Base-by-base conservation (phyloP, 2,329 filamentous ascomycete species). In the Phyllosticta citrichinensis region DNA sequence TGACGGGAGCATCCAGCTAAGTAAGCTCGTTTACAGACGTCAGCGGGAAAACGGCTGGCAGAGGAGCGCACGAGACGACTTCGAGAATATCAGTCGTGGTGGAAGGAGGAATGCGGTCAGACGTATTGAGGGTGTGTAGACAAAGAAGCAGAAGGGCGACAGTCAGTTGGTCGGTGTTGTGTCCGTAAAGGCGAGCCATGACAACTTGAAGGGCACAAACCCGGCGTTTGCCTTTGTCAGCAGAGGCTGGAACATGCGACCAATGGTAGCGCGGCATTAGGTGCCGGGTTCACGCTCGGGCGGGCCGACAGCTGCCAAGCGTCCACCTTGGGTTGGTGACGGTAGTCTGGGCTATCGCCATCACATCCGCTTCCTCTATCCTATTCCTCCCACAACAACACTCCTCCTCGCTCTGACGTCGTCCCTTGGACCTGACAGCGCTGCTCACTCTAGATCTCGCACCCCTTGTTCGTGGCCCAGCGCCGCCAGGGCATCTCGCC, bases 81-180 rank as follows among this genome's bases (percentile, higher is more conserved):
- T 19, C 57, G 62, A 20, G 11, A 57, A 10, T 62, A 63, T 24
- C 63, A 61, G 51, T 53, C 56, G 25, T 63, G 62, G 62, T 64
- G 62, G 62, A 51, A 52, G 17, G 62, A 64, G 50, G 63, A 64
- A 52, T 33, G 55, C 12, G 24, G 52, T 33, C 55, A 55, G 5
- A 30, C 27, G 2, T 30, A 5, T 30, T 30, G 27, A 30, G 9
- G 27, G 6, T 30, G 5, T 30, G 27, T 10, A 30, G 27, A 30
- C 27, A 30, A 30, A 30, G 8, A 52, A 53, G 5, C 14, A 10
- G 30, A 22, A 22, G 22, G 22, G 22, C 22, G 22, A 3, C 22
- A 22, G 22, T 22, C 22, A 22, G 22, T 22, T 22, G 22, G 22
- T 22, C 22, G 22, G 22, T 22, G 22, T 22, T 22, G 22, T 22